These are phyloP conservation scores for Phoenix dactylifera DNA, from an alignment of 176 grass and related monocot species.

Conservation along the genomic window DNA sequence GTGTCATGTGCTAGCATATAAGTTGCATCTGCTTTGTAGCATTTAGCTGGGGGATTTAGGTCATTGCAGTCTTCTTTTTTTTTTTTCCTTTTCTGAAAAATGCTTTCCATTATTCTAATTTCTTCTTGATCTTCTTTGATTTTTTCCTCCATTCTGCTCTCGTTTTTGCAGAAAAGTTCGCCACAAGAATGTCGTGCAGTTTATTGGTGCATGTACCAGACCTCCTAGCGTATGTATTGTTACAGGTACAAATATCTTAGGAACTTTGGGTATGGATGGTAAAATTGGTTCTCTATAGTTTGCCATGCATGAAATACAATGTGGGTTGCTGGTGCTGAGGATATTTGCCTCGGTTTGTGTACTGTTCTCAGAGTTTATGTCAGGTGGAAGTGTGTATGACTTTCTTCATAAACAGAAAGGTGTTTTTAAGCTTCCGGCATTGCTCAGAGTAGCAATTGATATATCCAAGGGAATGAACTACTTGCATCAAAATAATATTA, in stretches of 20 bases:
- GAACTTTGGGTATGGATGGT: not conserved
- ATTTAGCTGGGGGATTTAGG: too few relatives aligned
- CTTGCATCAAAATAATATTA: slow-evolving; percentile 99
- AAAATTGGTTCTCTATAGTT: not conserved
- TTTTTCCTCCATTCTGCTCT: slow-evolving; percentile 8
- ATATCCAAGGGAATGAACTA: slow-evolving; percentile 99
- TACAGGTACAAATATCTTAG: slow-evolving; percentile 44
- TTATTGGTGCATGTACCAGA: slow-evolving; percentile 93
- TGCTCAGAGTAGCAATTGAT: slow-evolving; percentile 87
- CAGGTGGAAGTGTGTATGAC: slow-evolving; percentile 88
- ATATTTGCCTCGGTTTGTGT: not conserved
- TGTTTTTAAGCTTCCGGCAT: slow-evolving; percentile 71
- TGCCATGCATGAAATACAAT: not conserved
- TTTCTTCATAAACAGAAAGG: slow-evolving; percentile 96
- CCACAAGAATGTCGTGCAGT: slow-evolving; percentile 97
- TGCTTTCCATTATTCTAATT: too few relatives aligned
- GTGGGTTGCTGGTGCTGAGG: too few relatives aligned
- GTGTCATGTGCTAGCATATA: too few relatives aligned
- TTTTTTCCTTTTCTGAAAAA: too few relatives aligned
- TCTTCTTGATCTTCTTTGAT: too few relatives aligned
- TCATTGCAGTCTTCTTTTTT: too few relatives aligned
- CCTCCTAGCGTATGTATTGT: slow-evolving; percentile 85
- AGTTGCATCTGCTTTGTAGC: too few relatives aligned
- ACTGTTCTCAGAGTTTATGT: slow-evolving; percentile 73
- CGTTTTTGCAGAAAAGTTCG: slow-evolving; percentile 75